Percentiles rank a stretch among this genome's conserved stretches.
Conservation (phyloP, 2,329 filamentous ascomycete species). For the Neopestalotiopsis sp. region DNA sequence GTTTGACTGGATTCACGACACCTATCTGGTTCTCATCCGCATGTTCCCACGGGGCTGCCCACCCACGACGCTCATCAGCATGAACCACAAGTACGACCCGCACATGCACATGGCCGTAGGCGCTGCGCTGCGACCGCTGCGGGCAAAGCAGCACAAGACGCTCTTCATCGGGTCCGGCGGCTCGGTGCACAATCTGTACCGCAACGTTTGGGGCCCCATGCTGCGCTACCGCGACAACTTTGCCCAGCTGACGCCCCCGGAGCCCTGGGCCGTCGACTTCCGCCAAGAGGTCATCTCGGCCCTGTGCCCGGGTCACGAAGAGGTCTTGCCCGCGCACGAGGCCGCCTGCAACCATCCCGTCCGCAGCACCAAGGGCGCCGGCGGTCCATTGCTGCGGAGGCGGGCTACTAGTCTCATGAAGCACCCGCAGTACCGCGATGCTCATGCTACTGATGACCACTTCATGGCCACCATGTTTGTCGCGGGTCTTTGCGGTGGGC, state of each 20-base stretch:
- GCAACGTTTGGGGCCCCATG: constrained; percentile 71
- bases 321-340: constrained; percentile 22
- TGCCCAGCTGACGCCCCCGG: constrained; percentile 63
- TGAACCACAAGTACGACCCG: constrained; percentile 46
- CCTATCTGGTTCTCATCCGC: constrained; percentile 70
- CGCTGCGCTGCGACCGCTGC: constrained; percentile 58
- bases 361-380: constrained; percentile 23
- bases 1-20: constrained; percentile 78
- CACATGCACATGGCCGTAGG: constrained; percentile 59
- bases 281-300: constrained; percentile 68
- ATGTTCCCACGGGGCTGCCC: constrained; percentile 73
- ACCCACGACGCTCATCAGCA: constrained; percentile 62
- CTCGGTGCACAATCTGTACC: constrained; percentile 73
- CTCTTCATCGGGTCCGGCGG: constrained; percentile 66
- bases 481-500: constrained; percentile 58
- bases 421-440: constrained; percentile 68
- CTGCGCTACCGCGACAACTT: constrained; percentile 68
- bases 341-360: constrained; percentile 13
- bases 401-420: constrained; percentile 70
- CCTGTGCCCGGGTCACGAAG: constrained; percentile 50
- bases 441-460: constrained; percentile 74
- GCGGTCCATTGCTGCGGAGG: constrained; percentile 59
- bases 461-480: constrained; percentile 72
- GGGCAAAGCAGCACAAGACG: constrained; percentile 52
- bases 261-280: constrained; percentile 67